phyloP scores from a whole-genome alignment of 164 flowering plant genomes.

The Aristolochia contorta region DNA sequence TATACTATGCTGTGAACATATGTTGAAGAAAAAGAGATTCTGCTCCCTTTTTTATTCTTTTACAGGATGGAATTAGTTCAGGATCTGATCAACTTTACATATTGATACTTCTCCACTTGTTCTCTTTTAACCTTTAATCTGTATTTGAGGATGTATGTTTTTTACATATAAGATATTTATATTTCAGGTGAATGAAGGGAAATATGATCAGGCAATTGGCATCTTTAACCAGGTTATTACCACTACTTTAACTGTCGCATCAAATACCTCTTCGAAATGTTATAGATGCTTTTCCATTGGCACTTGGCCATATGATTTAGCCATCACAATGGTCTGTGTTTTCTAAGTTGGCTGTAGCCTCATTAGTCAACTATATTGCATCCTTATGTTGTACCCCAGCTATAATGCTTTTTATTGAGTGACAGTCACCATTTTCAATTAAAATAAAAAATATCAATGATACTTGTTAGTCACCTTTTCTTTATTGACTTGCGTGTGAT shows the following conservation, averaged over 20 bases:
- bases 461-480: neutral
- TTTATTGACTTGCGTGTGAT: neutral
- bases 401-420: neutral
- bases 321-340: too few species aligned
- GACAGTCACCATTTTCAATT: neutral
- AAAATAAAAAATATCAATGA: neutral
- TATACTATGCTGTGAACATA: too few species aligned
- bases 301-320: neutral
- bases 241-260: conserved; percentile 1
- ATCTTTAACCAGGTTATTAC: conserved; percentile 75
- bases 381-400: neutral
- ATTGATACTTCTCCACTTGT: too few species aligned
- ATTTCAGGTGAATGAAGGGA: conserved; percentile 90
- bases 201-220: conserved; percentile 68
- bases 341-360: too few species aligned
- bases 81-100: too few species aligned
- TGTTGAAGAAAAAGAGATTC: too few species aligned
- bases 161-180: neutral
- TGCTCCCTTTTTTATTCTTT: too few species aligned
- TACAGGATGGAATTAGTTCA: too few species aligned
- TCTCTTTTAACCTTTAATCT: too few species aligned
- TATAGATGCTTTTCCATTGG: conserved; percentile 2
- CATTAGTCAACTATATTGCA: too few species aligned
- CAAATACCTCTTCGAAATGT: neutral
- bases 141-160: too few species aligned